These are phyloP conservation scores for Albophoma yamanashiensis DNA, from an alignment of 2,329 filamentous ascomycete genomes.

Conservation along the genomic window DNA sequence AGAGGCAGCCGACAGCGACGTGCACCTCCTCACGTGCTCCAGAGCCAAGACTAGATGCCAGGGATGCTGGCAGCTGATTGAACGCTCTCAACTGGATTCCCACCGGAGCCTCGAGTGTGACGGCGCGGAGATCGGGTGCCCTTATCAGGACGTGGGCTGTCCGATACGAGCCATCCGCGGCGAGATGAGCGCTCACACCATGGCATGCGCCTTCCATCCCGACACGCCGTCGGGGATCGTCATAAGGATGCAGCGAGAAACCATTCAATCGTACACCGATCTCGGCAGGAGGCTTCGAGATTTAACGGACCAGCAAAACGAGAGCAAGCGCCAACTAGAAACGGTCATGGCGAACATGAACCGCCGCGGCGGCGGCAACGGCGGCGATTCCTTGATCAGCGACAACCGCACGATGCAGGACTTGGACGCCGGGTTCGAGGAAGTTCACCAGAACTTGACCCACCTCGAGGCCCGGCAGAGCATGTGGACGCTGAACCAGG, in stretches of 20 bases:
- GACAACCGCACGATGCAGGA: constrained; percentile 35
- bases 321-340: constrained; percentile 19
- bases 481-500: constrained; percentile 51
- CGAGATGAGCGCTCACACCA: constrained; percentile 32
- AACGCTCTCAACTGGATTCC: constrained; percentile 31
- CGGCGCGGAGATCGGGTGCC: constrained; percentile 39
- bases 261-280: constrained; percentile 32
- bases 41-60: constrained; percentile 37
- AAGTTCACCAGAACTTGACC: constrained; percentile 43
- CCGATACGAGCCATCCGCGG: constrained; percentile 21
- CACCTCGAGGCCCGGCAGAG: constrained; percentile 50
- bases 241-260: constrained; percentile 33
- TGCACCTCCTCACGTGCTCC: constrained; percentile 29
- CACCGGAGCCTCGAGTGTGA: constrained; percentile 39
- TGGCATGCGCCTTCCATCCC: constrained; percentile 39
- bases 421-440: constrained; percentile 36
- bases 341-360: constrained; percentile 28
- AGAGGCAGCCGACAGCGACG: constrained; percentile 30
- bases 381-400: constrained; percentile 31
- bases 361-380: constrained; percentile 13
- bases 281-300: constrained; percentile 23
- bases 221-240: constrained; percentile 40
- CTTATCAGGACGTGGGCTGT: constrained; percentile 25
- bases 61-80: constrained; percentile 34
- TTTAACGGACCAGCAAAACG: constrained; percentile 21